Percentiles rank a stretch among this genome's conserved stretches.
Conservation (phyloP, 768 basidiomycete species). For the Hypholoma sublateritium region DNA sequence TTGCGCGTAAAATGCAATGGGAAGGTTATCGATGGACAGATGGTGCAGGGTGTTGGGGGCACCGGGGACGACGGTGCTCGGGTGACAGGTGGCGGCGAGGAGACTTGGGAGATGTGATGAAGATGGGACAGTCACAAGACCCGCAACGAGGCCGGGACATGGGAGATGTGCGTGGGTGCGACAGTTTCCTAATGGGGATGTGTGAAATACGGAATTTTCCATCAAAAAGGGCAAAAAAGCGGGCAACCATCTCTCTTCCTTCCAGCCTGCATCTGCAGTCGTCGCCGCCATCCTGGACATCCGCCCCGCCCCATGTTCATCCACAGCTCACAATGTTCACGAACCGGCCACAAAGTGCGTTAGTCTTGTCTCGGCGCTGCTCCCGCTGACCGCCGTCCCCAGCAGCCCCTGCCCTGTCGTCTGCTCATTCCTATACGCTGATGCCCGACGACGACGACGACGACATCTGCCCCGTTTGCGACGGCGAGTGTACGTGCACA, state of each 20-base stretch:
- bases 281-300: slow-evolving; percentile 39
- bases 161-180: neutral
- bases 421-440: slow-evolving; percentile 69
- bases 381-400: slow-evolving; percentile 24
- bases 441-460: slow-evolving; percentile 77
- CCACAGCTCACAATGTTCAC: slow-evolving; percentile 37
- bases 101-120: neutral
- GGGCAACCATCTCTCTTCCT: neutral
- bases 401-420: slow-evolving; percentile 63
- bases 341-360: slow-evolving; percentile 38
- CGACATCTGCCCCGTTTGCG: slow-evolving; percentile 90
- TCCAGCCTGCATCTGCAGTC: slow-evolving; percentile 1
- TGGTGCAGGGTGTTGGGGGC: neutral
- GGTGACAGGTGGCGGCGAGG: neutral
- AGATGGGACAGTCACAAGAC: neutral
- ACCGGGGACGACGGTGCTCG: neutral
- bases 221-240: slow-evolving; percentile 6
- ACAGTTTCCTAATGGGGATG: slow-evolving; percentile 1
- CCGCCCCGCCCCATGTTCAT: slow-evolving; percentile 43
- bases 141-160: neutral
- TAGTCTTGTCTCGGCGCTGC: slow-evolving; percentile 4
- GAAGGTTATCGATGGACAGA: too few relatives aligned
- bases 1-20: too few relatives aligned
- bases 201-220: slow-evolving; percentile 4
- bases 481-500: slow-evolving; percentile 83